Percentiles rank a stretch among this genome's conserved stretches.
Evolutionary conservation across 2,329 filamentous ascomycete genomes (phyloP).

Genomic region (Penicillium sp.): DNA sequence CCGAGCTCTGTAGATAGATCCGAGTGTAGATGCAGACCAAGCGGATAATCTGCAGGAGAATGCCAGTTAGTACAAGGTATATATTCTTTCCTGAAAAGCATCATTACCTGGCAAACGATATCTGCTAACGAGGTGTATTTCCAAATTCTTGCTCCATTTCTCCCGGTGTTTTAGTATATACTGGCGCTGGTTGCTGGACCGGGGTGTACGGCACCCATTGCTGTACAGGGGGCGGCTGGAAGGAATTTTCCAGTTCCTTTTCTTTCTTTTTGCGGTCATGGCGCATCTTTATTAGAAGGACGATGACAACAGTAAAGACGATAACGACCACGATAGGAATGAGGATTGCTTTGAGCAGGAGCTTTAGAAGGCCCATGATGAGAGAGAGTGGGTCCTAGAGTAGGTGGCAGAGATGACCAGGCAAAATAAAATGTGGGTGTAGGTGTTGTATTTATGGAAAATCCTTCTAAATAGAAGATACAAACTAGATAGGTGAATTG

Average conservation of each 20-base stretch:
- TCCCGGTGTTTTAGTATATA: constrained; percentile 8
- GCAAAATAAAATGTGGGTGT: too few species aligned
- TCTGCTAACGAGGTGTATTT: background rate
- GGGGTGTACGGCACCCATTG: constrained; percentile 17
- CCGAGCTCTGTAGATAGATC: too few species aligned
- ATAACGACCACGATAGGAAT: constrained; percentile 20
- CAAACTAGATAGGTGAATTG: background rate
- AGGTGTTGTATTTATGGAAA: too few species aligned
- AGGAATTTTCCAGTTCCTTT: constrained; percentile 7
- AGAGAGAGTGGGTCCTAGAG: background rate
- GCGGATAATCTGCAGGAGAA: background rate
- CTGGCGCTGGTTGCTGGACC: constrained; percentile 19
- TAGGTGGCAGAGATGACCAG: background rate
- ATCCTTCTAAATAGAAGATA: too few species aligned
- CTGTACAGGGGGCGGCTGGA: constrained; percentile 19
- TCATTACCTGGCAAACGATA: background rate
- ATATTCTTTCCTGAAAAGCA: too few species aligned
- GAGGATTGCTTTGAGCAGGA: constrained; percentile 23
- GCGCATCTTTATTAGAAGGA: constrained; percentile 15
- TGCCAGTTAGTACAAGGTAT: too few species aligned
- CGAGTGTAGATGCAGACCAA: too few species aligned
- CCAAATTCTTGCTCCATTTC: constrained; percentile 15
- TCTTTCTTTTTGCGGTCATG: constrained; percentile 15
- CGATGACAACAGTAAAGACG: constrained; percentile 7
- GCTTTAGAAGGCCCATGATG: constrained; percentile 21